These are phyloP conservation scores for Nepenthes mirabilis DNA, from an alignment of 148 eudicot genomes.

Conservation along the genomic window DNA sequence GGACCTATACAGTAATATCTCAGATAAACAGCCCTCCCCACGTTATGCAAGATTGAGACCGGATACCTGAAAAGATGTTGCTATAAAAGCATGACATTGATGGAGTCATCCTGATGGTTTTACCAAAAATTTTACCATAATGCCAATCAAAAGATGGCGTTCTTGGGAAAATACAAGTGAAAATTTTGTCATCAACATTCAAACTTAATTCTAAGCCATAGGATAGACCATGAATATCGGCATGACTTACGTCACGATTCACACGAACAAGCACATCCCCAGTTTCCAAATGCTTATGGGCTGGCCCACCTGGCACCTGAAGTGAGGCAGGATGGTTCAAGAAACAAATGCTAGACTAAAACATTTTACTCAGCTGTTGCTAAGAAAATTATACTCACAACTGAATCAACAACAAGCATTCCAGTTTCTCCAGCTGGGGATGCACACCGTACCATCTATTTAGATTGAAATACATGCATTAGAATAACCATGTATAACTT, in stretches of 20 bases:
- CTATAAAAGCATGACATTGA: too few species aligned
- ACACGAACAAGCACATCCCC: conserved; percentile 91
- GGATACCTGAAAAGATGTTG: too few species aligned
- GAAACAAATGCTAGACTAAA: neutral
- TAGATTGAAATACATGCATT: conserved; percentile 2
- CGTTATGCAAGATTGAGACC: too few species aligned
- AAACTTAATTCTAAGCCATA: neutral
- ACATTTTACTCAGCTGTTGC: conserved; percentile 1
- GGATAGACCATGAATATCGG: neutral
- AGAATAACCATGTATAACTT: conserved; percentile 3
- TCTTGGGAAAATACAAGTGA: too few species aligned
- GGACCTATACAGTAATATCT: too few species aligned
- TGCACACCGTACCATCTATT: conserved; percentile 81
- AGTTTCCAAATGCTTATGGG: conserved; percentile 72
- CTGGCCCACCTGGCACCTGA: conserved; percentile 98
- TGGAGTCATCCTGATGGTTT: too few species aligned
- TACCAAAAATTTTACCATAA: too few species aligned
- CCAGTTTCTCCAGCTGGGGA: conserved; percentile 87
- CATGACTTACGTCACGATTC: conserved; percentile 60
- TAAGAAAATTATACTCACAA: conserved; percentile 41
- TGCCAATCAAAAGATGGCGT: too few species aligned
- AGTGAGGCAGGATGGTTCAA: conserved; percentile 8
- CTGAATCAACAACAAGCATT: conserved; percentile 96
- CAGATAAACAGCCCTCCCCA: too few species aligned
- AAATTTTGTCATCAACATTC: too few species aligned